Percentiles rank a stretch among this genome's conserved stretches.
These are phyloP conservation scores for Thinopyrum elongatum DNA, from an alignment of 176 grass and related monocot species.

Conservation along the genomic window DNA sequence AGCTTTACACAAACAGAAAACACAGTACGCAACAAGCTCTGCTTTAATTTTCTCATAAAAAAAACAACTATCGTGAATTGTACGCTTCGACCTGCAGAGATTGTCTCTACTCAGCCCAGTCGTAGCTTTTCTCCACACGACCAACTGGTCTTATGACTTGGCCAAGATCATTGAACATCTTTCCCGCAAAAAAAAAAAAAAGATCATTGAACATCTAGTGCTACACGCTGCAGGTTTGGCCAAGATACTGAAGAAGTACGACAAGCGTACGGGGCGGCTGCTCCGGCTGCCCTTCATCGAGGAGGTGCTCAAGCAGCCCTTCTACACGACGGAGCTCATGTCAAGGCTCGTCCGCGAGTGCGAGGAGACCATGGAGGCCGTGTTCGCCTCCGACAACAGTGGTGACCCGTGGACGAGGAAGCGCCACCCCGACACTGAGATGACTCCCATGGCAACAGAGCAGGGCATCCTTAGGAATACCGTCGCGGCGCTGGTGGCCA, in stretches of 20 bases:
- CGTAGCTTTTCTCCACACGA: not conserved
- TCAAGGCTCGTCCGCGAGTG: constrained; percentile 69
- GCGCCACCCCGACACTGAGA: not conserved
- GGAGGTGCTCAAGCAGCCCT: constrained; percentile 70
- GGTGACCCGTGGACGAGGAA: not conserved
- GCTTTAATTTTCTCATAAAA: not conserved
- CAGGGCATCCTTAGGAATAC: constrained; percentile 70
- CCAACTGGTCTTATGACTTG: not conserved
- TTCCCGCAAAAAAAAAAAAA: no score
- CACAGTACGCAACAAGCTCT: not conserved
- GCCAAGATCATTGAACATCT: not conserved
- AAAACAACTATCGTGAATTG: no score
- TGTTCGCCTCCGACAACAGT: constrained; percentile 22
- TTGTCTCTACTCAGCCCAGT: no score
- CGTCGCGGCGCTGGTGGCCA: constrained; percentile 55
- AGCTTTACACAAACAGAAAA: not conserved
- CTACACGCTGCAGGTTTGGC: constrained; percentile 44
- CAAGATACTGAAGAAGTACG: constrained; percentile 91
- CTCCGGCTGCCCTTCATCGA: constrained; percentile 73
- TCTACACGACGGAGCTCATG: constrained; percentile 82
- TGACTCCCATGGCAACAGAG: not conserved
- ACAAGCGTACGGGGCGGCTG: constrained; percentile 63
- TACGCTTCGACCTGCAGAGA: no score
- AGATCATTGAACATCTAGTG: not conserved
- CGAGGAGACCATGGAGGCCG: constrained; percentile 54